Conservation (phyloP, 176 grass and related monocot genomes). For the Oropetium thomaeum region DNA sequence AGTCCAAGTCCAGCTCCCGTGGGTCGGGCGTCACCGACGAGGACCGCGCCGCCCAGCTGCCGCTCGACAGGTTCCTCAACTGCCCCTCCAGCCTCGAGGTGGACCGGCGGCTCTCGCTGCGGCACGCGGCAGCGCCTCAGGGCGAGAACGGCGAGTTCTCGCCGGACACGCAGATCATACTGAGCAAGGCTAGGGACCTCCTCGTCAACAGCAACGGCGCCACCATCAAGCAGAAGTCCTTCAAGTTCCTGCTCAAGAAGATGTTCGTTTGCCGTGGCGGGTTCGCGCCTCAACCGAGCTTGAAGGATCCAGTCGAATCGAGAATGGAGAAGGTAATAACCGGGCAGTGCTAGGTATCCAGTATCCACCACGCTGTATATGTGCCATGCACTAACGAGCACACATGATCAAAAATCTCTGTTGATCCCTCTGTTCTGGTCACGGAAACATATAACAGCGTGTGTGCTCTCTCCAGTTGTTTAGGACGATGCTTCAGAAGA, state of each 20-base stretch:
- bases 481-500: constrained; percentile 72
- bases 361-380: neutral
- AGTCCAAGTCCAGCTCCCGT: constrained; percentile 52
- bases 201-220: constrained; percentile 50
- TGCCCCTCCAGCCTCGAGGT: constrained; percentile 98
- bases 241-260: constrained; percentile 96
- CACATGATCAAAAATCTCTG: neutral
- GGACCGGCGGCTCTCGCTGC: constrained; percentile 47
- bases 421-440: neutral
- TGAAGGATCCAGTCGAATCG: constrained; percentile 77
- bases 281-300: constrained; percentile 50
- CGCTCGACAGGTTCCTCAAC: constrained; percentile 90
- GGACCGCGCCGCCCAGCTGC: constrained; percentile 38
- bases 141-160: constrained; percentile 67
- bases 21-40: constrained; percentile 33
- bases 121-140: neutral
- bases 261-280: constrained; percentile 72
- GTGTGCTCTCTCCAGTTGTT: constrained; percentile 45
- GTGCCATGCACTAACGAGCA: neutral
- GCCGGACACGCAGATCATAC: constrained; percentile 94
- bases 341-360: too few relatives aligned
- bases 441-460: neutral
- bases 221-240: constrained; percentile 70
- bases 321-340: constrained; percentile 74
- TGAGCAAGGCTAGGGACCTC: constrained; percentile 80